These are phyloP conservation scores for Cyberlindnera nakhonratchasimensis DNA, from an alignment of 805 yeast species.

Conservation along the genomic window DNA sequence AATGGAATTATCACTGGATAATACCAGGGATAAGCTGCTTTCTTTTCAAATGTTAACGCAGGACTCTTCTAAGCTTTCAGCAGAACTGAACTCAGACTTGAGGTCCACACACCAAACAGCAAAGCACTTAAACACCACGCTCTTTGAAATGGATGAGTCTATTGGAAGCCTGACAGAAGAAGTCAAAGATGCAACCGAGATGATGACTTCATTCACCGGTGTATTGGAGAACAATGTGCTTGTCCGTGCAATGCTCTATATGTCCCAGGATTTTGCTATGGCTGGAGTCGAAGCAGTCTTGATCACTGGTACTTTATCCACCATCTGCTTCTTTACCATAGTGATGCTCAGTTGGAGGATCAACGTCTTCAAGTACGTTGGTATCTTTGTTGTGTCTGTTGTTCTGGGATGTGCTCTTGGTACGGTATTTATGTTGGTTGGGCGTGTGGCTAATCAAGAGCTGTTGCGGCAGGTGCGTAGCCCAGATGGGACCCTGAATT, in stretches of 20 bases:
- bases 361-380: constrained; percentile 18
- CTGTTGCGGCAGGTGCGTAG: constrained; percentile 1
- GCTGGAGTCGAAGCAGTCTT: constrained; percentile 6
- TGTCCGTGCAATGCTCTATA: constrained; percentile 11
- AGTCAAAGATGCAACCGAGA: constrained; percentile 9
- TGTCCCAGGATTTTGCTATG: constrained; percentile 5
- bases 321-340: constrained; percentile 6
- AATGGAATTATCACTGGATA: constrained; percentile 7
- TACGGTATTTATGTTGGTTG: constrained; percentile 12
- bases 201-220: constrained; percentile 10
- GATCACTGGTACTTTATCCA: constrained; percentile 3
- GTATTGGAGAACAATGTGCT: constrained; percentile 15
- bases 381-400: constrained; percentile 11
- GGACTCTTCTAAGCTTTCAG: constrained; percentile 1
- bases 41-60: constrained; percentile 1
- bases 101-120: constrained; percentile 2
- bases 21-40: not conserved
- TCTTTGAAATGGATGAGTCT: constrained; percentile 7
- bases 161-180: constrained; percentile 7
- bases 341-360: constrained; percentile 11
- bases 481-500: too few species aligned
- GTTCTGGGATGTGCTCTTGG: constrained; percentile 8
- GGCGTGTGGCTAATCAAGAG: constrained; percentile 6
- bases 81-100: constrained; percentile 4
- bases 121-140: constrained; percentile 5